phyloP scores from a whole-genome alignment of 2,329 filamentous ascomycete species.

The Ascosphaera apis region DNA sequence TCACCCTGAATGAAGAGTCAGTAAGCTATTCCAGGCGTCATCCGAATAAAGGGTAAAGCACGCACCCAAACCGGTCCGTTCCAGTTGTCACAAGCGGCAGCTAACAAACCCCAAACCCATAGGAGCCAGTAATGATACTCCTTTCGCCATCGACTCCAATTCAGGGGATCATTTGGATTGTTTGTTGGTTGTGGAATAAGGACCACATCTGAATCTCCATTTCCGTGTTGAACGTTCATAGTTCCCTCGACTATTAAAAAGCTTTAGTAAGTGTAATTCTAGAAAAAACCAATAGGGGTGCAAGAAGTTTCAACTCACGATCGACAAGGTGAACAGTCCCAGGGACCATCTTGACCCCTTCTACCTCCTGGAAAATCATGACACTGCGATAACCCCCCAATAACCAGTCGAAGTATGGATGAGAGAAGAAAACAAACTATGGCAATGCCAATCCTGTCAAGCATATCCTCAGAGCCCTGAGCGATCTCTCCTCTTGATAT shows the following conservation, averaged over 20 bases:
- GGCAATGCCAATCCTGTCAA: too few species aligned
- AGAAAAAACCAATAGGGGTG: neutral
- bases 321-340: conserved; percentile 6
- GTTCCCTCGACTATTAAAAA: conserved; percentile 4
- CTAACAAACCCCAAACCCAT: conserved; percentile 6
- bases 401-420: too few species aligned
- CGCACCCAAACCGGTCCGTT: conserved; percentile 5
- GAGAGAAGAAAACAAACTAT: too few species aligned
- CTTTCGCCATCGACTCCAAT: conserved; percentile 11
- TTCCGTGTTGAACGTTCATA: conserved; percentile 5
- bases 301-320: conserved; percentile 2
- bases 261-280: neutral
- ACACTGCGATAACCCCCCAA: too few species aligned
- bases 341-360: conserved; percentile 6
- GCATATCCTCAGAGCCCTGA: too few species aligned
- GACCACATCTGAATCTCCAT: conserved; percentile 7
- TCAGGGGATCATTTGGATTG: conserved; percentile 18
- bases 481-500: too few species aligned
- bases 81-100: conserved; percentile 5
- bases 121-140: conserved; percentile 7
- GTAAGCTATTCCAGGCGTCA: neutral
- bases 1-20: conserved; percentile 2
- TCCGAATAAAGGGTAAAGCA: conserved; percentile 16
- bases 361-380: conserved; percentile 5
- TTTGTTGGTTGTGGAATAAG: conserved; percentile 18